phyloP scores from a whole-genome alignment of 148 eudicot genomes.

The Beta vulgaris region DNA sequence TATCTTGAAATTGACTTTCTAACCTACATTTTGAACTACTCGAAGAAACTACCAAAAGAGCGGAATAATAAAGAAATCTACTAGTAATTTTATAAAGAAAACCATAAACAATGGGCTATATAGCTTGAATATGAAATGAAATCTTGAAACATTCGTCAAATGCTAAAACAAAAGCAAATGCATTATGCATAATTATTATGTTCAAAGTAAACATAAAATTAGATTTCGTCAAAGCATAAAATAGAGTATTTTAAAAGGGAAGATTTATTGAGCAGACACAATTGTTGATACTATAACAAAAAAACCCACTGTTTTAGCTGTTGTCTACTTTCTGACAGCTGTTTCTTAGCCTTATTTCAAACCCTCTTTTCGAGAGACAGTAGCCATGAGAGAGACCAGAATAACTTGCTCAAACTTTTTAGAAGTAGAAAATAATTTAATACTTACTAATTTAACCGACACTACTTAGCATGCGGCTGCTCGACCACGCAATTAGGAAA shows the following conservation, averaged over 20 bases:
- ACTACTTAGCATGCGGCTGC: conserved; percentile 28
- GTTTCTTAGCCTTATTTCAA: neutral
- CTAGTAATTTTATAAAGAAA: too few relatives aligned
- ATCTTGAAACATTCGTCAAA: conserved; percentile 24
- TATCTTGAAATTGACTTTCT: too few relatives aligned
- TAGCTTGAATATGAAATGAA: too few relatives aligned
- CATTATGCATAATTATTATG: too few relatives aligned
- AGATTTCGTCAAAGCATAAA: conserved; percentile 20
- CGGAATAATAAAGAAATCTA: too few relatives aligned
- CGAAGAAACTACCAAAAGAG: too few relatives aligned
- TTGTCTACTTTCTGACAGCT: conserved; percentile 22
- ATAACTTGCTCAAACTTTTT: neutral
- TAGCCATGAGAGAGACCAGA: neutral
- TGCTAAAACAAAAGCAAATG: neutral
- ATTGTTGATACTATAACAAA: neutral
- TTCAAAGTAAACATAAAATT: too few relatives aligned
- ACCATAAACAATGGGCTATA: neutral
- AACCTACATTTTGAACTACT: too few relatives aligned
- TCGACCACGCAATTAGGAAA: conserved; percentile 30
- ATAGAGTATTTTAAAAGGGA: neutral
- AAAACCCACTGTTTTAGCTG: conserved; percentile 11
- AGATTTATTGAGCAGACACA: conserved; percentile 16
- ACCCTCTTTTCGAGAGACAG: conserved; percentile 1
- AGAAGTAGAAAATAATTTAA: neutral
- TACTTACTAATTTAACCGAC: conserved; percentile 24